Evolutionary conservation across 495 filamentous ascomycete genomes (phyloP).

Genomic region (Xeromyces bisporus): DNA sequence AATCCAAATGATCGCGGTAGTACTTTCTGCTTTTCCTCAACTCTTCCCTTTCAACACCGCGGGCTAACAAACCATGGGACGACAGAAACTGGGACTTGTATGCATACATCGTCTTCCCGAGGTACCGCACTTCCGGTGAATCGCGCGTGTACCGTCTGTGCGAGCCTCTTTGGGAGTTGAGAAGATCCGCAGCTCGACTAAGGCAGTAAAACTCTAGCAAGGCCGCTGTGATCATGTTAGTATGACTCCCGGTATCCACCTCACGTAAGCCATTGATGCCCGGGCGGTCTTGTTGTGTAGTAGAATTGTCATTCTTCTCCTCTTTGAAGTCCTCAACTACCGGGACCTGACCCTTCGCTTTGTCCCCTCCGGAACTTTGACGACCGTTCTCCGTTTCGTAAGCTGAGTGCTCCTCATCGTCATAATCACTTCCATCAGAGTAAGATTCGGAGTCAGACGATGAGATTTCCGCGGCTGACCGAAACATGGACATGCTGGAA

Average conservation of each 20-base stretch:
- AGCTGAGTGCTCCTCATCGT: constrained; percentile 1
- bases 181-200: constrained; percentile 27
- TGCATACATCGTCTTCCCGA: constrained; percentile 27
- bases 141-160: constrained; percentile 20
- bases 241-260: constrained; percentile 19
- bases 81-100: constrained; percentile 26
- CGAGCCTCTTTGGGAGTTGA: constrained; percentile 23
- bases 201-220: constrained; percentile 30
- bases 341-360: too few species aligned
- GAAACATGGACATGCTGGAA: constrained; percentile 30
- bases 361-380: neutral
- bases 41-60: constrained; percentile 22
- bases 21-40: constrained; percentile 19
- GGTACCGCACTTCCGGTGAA: constrained; percentile 25
- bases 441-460: constrained; percentile 21
- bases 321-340: constrained; percentile 1
- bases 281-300: constrained; percentile 9
- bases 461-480: constrained; percentile 22
- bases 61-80: constrained; percentile 23
- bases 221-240: constrained; percentile 27
- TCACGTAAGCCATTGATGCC: constrained; percentile 11
- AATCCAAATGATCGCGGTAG: constrained; percentile 28
- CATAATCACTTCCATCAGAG: neutral
- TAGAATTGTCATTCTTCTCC: constrained; percentile 3
- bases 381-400: constrained; percentile 1